Conservation (phyloP, 441 rosid species). For the Dalechampia spathulata region DNA sequence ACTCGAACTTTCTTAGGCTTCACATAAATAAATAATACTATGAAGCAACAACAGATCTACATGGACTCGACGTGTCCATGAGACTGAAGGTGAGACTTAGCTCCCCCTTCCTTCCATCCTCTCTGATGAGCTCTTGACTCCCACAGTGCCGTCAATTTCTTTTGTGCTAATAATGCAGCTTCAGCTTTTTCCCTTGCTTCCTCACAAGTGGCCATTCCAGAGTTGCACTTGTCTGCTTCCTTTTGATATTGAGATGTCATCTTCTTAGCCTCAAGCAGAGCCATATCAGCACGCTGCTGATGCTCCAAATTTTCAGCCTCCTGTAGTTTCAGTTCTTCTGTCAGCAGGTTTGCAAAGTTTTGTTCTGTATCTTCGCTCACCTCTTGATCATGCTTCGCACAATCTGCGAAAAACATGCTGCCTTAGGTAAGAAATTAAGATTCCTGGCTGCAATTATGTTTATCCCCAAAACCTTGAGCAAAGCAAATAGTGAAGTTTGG, state of each 20-base stretch:
- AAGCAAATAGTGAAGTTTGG: too few relatives aligned
- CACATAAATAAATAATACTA: too few relatives aligned
- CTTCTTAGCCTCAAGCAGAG: slow-evolving; percentile 90
- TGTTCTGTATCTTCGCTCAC: slow-evolving; percentile 73
- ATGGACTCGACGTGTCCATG: slow-evolving; percentile 43
- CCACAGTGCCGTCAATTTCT: slow-evolving; percentile 67
- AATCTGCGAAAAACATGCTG: slow-evolving; percentile 34
- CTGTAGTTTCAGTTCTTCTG: slow-evolving; percentile 71
- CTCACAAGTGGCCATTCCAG: slow-evolving; percentile 96
- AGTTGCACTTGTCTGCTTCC: slow-evolving; percentile 95
- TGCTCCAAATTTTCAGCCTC: slow-evolving; percentile 73
- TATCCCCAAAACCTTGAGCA: neutral
- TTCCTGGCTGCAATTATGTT: neutral
- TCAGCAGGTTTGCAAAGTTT: slow-evolving; percentile 65
- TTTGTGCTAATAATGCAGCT: slow-evolving; percentile 54
- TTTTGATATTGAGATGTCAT: slow-evolving; percentile 79
- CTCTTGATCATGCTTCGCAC: slow-evolving; percentile 77
- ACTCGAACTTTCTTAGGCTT: too few relatives aligned
- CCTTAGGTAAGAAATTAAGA: too few relatives aligned
- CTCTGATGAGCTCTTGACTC: slow-evolving; percentile 70
- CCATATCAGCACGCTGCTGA: slow-evolving; percentile 64
- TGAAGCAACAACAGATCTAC: too few relatives aligned
- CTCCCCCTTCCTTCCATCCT: slow-evolving; percentile 73
- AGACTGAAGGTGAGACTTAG: slow-evolving; percentile 39
- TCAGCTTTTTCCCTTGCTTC: slow-evolving; percentile 89